These are phyloP conservation scores for Trichomonascaceae sp. DNA, from an alignment of 1,139 yeast species.

Conservation along the genomic window DNA sequence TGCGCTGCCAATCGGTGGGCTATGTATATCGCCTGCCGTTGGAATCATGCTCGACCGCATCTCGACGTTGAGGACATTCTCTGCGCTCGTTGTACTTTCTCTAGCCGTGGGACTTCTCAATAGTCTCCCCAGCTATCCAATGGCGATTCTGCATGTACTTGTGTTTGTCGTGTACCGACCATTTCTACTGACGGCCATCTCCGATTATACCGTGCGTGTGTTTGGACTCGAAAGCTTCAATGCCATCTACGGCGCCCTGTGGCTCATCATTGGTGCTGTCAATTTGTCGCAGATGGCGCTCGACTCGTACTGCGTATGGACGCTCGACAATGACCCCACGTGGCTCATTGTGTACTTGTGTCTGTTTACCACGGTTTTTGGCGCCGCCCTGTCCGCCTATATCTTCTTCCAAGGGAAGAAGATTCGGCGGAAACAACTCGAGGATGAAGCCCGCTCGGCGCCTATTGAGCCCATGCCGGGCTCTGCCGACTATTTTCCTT, in stretches of 20 bases:
- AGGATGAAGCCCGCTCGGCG: constrained; percentile 51
- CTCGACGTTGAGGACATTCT: constrained; percentile 46
- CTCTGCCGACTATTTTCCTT: constrained; percentile 4
- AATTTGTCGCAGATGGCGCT: constrained; percentile 59
- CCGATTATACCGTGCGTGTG: constrained; percentile 83
- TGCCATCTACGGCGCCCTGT: constrained; percentile 77
- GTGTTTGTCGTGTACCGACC: constrained; percentile 80
- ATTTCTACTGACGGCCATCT: constrained; percentile 80
- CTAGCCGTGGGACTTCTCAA: constrained; percentile 45
- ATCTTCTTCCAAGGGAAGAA: constrained; percentile 40
- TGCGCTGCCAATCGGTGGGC: constrained; percentile 80
- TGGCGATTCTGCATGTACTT: constrained; percentile 50
- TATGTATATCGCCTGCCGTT: constrained; percentile 71
- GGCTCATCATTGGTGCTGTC: constrained; percentile 66
- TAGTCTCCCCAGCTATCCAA: constrained; percentile 33
- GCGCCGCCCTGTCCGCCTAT: constrained; percentile 37
- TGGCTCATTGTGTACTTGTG: constrained; percentile 42
- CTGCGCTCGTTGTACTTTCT: constrained; percentile 41
- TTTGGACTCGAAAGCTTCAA: constrained; percentile 92
- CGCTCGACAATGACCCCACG: constrained; percentile 58
- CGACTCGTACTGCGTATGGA: constrained; percentile 56
- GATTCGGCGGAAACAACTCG: constrained; percentile 40
- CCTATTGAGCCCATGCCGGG: constrained; percentile 37
- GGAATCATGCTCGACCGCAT: constrained; percentile 71
- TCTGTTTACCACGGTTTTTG: constrained; percentile 38